phyloP scores from a whole-genome alignment of 257 asterid species.

The Leptodermis oblonga region DNA sequence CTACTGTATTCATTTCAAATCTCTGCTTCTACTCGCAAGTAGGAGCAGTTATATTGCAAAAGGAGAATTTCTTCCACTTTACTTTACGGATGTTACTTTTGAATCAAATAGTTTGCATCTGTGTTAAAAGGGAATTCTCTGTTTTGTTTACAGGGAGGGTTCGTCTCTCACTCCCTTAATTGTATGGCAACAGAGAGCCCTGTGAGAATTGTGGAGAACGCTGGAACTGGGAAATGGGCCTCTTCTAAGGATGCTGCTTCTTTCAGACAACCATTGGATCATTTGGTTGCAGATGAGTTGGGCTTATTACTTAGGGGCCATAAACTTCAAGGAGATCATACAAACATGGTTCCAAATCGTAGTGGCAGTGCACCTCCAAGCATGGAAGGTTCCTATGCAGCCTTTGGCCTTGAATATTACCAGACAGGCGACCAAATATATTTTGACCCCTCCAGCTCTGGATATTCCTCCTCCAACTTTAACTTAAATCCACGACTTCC shows the following conservation, averaged over 20 bases:
- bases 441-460: slow-evolving; percentile 36
- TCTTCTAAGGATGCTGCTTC: slow-evolving; percentile 46
- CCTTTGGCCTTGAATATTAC: slow-evolving; percentile 38
- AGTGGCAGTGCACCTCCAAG: slow-evolving; percentile 96
- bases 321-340: slow-evolving; percentile 35
- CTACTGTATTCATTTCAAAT: background rate
- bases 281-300: slow-evolving; percentile 55
- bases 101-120: too few relatives aligned
- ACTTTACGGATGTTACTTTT: background rate
- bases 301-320: slow-evolving; percentile 60
- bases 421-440: slow-evolving; percentile 36
- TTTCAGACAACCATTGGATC: slow-evolving; percentile 34
- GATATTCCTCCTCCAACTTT: slow-evolving; percentile 29
- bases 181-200: slow-evolving; percentile 86
- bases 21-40: background rate
- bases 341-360: slow-evolving; percentile 52
- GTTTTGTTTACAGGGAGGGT: background rate
- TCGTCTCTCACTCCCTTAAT: slow-evolving; percentile 14
- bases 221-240: slow-evolving; percentile 55
- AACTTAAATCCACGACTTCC: slow-evolving; percentile 43
- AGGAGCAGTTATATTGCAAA: background rate
- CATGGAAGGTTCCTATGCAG: slow-evolving; percentile 69
- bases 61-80: background rate
- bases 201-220: slow-evolving; percentile 55
- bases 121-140: background rate